Base-by-base conservation (phyloP, 1,284 basidiomycete genomes). In the Bondarzewia mesenterica region DNA sequence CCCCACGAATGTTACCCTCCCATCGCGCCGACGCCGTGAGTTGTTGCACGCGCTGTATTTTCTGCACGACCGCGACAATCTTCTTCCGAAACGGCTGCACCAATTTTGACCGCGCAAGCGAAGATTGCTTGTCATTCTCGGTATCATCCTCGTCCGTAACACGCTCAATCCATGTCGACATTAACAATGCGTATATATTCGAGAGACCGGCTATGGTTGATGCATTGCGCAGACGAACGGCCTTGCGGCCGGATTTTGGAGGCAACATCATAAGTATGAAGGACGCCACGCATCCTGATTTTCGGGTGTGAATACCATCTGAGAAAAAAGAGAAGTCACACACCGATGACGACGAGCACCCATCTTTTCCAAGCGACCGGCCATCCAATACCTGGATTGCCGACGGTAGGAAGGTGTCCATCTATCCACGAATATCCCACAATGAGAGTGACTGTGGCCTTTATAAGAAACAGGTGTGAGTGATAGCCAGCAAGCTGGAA, bases 371-470 rank as follows among this genome's bases (percentile, higher is more conserved):
- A 82, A 0, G 78, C 75, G 7, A 83, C 64, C 1, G 60, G 56
- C 59, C 74, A 78, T 1, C 81, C 81, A 6, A 70, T 60, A 16
- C 80, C 81, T 15, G 73, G 70, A 50, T 73, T 74, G 7, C 66
- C 70, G 16, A 71, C 54, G 12, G 71, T 61, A 2, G 57, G 52
- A 6, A 77, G 54, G 56, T 82, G 75, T 2, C 70, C 71, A 52
- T 84, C 79, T 22, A 80, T 67, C 79, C 80, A 83, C 0, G 74
- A 77, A 59, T 82, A 84, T 1, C 81, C 80, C 4, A 79, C 63
- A 15, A 80, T 63, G 6, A 77, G 63, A 1, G 63, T 62, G 46
- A 67, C 67, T 2, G 73, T 76, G 1, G 63, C 64, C 72, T 74
- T 46, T 14, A 16, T 7, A 42, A 21, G 41, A 3, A 20, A 14